Conservation (phyloP, 192 early-diverging fungal species). For the Entomortierella lignicola region DNA sequence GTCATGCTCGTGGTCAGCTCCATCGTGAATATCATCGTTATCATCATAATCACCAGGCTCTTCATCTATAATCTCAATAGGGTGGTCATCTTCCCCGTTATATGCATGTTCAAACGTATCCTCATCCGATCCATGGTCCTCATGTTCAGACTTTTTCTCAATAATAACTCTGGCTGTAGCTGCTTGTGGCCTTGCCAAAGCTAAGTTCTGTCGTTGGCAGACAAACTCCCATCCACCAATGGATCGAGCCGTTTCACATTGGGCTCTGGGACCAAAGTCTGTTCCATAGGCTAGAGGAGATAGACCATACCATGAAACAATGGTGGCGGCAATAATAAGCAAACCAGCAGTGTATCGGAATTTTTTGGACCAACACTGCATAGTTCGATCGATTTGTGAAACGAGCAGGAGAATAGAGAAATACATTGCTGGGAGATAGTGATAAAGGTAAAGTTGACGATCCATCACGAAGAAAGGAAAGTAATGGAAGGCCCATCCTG, state of each 20-base stretch:
- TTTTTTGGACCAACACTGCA: slow-evolving; percentile 56
- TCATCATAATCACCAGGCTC: too few relatives aligned
- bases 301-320: slow-evolving; percentile 75
- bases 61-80: too few relatives aligned
- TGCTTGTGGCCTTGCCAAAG: slow-evolving; percentile 13
- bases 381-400: slow-evolving; percentile 73
- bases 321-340: slow-evolving; percentile 62
- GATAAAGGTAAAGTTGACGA: slow-evolving; percentile 90
- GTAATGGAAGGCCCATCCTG: slow-evolving; percentile 89
- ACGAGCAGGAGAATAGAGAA: slow-evolving; percentile 83
- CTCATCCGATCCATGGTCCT: slow-evolving; percentile 23
- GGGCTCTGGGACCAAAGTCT: slow-evolving; percentile 69
- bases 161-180: neutral
- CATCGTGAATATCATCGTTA: too few relatives aligned
- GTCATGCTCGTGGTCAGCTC: too few relatives aligned
- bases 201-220: slow-evolving; percentile 59
- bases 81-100: neutral
- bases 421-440: slow-evolving; percentile 93
- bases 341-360: slow-evolving; percentile 60
- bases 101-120: slow-evolving; percentile 20
- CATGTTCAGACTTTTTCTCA: neutral
- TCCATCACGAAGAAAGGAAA: slow-evolving; percentile 90
- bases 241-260: slow-evolving; percentile 82
- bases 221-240: slow-evolving; percentile 86
- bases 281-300: slow-evolving; percentile 87